Evolutionary conservation across 805 yeast species (phyloP), one percentile per base, ranked within the genome.

Genomic region (Saccharomyces eubayanus): DNA sequence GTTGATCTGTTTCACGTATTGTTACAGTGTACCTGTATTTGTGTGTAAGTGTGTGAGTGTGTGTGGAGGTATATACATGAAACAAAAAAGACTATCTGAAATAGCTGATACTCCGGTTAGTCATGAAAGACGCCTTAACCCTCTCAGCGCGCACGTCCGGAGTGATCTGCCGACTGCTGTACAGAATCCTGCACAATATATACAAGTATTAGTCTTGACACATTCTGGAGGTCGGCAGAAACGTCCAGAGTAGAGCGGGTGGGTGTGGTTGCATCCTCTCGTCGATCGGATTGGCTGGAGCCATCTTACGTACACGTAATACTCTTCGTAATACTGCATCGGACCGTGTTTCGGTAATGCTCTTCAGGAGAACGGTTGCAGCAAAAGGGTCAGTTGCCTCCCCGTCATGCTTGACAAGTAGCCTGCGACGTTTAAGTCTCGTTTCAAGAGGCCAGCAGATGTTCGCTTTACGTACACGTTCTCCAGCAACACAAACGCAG

Each of bases 291-390:
- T 77, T 92, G 97, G 61, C 92, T 91, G 51, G 94, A 84, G 53
- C 90, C 84, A 57, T 92, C 81, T 76, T 94, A 94, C 57, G 24
- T 24, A n/a, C 16, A 75, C 99, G 85, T 73, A 94, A 80, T 58
- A 94, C 87, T 77, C 99, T 88, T 79, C 99, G 87, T 96, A 94
- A 92, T 69, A 94, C 92, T 80, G 94, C 94, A 63, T 99, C 99
- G 10, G 89, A 76, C 99, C 84, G 27, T 99, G 94, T 81, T 92
- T 94, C 74, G 99, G 99, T 72, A 94, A 81, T 69, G 94, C 98
- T 56, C 83, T 85, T 53, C 55, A 91, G 74, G 62, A 85, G 76
- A 55, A 91, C 84, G n/a, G 61, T 55, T 59, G 98, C 96, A 21
- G 99, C 99, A 73, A 89, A 89, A 49, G 89, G 89, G 31, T 72